These are phyloP conservation scores for Ceratocystis destructans DNA, from an alignment of 2,329 filamentous ascomycete species.

Conservation along the genomic window DNA sequence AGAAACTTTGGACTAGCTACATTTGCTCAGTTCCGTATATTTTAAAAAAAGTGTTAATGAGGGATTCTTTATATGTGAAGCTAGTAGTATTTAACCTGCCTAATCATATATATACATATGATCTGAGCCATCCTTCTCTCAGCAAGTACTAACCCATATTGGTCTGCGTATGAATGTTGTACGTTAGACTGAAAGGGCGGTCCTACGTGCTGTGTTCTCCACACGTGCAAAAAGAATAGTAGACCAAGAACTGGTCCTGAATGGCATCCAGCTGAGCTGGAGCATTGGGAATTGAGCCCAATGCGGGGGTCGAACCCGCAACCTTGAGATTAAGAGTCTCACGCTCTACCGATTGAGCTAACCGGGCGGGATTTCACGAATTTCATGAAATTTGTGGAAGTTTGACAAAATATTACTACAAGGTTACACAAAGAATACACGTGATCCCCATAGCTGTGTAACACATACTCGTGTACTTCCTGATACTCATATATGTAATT, in stretches of 20 bases:
- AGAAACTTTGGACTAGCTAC: too few species aligned
- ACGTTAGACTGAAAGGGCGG: background rate
- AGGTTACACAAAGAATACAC: background rate
- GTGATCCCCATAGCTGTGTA: background rate
- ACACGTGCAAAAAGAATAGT: slow-evolving; percentile 6
- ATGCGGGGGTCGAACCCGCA: slow-evolving; percentile 31
- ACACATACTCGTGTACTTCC: background rate
- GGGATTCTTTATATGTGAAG: too few species aligned
- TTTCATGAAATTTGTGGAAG: background rate
- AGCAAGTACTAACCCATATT: background rate
- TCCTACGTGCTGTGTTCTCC: background rate
- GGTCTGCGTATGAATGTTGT: background rate
- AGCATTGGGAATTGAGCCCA: slow-evolving; percentile 22
- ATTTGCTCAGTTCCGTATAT: too few species aligned
- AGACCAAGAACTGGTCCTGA: background rate
- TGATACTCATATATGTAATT: background rate
- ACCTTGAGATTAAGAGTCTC: slow-evolving; percentile 48
- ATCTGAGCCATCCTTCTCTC: background rate
- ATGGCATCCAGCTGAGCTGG: slow-evolving; percentile 16
- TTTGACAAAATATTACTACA: background rate
- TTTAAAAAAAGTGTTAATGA: too few species aligned
- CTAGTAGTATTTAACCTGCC: too few species aligned
- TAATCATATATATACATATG: too few species aligned
- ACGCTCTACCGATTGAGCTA: slow-evolving; percentile 63
- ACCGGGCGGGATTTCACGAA: slow-evolving; percentile 30